A percentile compares a stretch with the other conserved stretches of the same genome.
These are phyloP conservation scores for Hibiscus trionum DNA, from an alignment of 345 rosid genomes.

Conservation along the genomic window DNA sequence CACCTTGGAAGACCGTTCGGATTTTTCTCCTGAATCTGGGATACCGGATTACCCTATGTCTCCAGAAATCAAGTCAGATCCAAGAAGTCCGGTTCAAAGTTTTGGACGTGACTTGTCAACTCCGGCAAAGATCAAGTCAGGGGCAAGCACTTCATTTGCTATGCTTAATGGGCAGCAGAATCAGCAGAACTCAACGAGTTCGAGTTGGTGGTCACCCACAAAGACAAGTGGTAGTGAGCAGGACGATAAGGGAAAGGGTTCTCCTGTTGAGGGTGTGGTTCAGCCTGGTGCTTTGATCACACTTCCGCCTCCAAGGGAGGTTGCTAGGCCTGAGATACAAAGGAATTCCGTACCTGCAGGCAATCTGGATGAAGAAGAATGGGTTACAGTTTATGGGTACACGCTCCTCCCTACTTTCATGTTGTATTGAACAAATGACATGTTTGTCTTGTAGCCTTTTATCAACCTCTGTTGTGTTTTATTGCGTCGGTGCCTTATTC, in stretches of 20 bases:
- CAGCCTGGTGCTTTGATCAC: slow-evolving; percentile 78
- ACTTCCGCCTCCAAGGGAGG: slow-evolving; percentile 92
- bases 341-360: slow-evolving; percentile 60
- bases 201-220: slow-evolving; percentile 73
- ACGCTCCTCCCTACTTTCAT: slow-evolving; percentile 13
- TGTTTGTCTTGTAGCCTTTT: background rate
- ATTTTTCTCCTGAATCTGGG: slow-evolving; percentile 88
- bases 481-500: background rate
- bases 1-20: slow-evolving; percentile 80
- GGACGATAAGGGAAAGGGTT: slow-evolving; percentile 81
- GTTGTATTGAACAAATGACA: background rate
- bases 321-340: slow-evolving; percentile 93
- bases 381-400: slow-evolving; percentile 99
- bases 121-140: slow-evolving; percentile 51
- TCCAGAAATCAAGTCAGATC: slow-evolving; percentile 61
- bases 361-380: slow-evolving; percentile 82
- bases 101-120: slow-evolving; percentile 50
- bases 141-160: slow-evolving; percentile 57
- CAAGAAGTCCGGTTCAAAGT: slow-evolving; percentile 43
- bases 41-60: slow-evolving; percentile 68
- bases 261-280: slow-evolving; percentile 92
- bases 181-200: slow-evolving; percentile 52
- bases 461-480: background rate
- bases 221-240: slow-evolving; percentile 47
- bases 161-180: slow-evolving; percentile 48